Conservation (phyloP, 805 yeast genomes). For the Saccharomycopsis amapae region DNA sequence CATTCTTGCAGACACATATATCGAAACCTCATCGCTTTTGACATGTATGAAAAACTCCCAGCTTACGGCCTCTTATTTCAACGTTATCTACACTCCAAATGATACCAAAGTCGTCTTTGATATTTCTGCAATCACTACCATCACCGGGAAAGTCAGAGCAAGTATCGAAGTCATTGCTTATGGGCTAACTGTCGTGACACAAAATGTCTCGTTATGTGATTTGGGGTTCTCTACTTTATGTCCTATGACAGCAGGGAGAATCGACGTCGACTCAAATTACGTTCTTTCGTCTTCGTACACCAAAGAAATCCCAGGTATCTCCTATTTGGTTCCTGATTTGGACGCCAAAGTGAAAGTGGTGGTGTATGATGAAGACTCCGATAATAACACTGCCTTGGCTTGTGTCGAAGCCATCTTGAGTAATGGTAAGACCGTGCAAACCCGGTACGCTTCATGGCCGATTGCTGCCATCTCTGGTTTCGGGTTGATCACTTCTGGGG, state of each 20-base stretch:
- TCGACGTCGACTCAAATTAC: constrained; percentile 56
- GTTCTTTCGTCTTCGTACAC: constrained; percentile 34
- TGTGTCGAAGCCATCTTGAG: constrained; percentile 85
- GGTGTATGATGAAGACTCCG: constrained; percentile 46
- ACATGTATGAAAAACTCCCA: constrained; percentile 91
- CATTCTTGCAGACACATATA: constrained; percentile 16
- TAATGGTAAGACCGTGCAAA: constrained; percentile 91
- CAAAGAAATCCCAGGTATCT: constrained; percentile 65
- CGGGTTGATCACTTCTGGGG: constrained; percentile 82
- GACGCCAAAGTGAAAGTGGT: constrained; percentile 84
- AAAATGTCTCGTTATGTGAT: constrained; percentile 57
- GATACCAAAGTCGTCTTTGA: constrained; percentile 58
- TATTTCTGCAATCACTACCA: constrained; percentile 70
- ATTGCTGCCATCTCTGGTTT: constrained; percentile 86
- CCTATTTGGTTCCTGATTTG: constrained; percentile 86
- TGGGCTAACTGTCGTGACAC: constrained; percentile 60
- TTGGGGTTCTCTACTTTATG: constrained; percentile 54
- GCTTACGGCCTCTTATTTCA: constrained; percentile 77
- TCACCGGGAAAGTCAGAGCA: constrained; percentile 66
- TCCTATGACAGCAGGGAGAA: constrained; percentile 83
- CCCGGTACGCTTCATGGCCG: constrained; percentile 91
- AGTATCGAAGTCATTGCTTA: constrained; percentile 64
- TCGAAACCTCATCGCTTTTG: constrained; percentile 61
- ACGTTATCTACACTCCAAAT: constrained; percentile 63
- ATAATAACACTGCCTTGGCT: constrained; percentile 50